Conservation (phyloP, 2,329 filamentous ascomycete genomes). For the Gnomoniopsis sp. region DNA sequence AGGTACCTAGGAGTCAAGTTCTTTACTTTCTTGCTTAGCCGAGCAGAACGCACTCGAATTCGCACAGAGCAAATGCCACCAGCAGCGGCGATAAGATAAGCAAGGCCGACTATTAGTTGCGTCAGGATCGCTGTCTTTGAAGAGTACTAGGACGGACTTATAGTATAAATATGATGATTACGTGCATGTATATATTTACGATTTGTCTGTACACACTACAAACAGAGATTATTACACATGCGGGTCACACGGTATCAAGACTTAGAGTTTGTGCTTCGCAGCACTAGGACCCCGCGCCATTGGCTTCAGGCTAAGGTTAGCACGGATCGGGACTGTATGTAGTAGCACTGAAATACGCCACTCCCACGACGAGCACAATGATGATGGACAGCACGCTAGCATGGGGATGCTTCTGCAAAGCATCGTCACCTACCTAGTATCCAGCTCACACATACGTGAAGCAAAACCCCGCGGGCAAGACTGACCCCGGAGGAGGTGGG, state of each 20-base stretch:
- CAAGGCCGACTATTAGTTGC: background rate
- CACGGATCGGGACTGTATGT: background rate
- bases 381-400: background rate
- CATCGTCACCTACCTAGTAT: background rate
- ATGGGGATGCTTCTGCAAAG: background rate
- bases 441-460: too few relatives aligned
- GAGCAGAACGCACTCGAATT: too few relatives aligned
- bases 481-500: too few relatives aligned
- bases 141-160: background rate
- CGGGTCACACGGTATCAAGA: too few relatives aligned
- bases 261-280: background rate
- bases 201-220: too few relatives aligned
- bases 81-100: constrained; percentile 9
- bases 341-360: background rate
- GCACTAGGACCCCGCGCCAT: background rate
- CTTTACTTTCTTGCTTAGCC: too few relatives aligned
- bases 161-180: background rate
- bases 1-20: background rate
- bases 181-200: background rate
- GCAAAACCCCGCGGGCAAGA: background rate
- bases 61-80: background rate
- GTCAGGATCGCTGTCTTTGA: background rate
- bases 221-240: too few relatives aligned
- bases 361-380: background rate
- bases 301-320: background rate